Conservation (phyloP, 768 basidiomycete species). For the Mycena venus region DNA sequence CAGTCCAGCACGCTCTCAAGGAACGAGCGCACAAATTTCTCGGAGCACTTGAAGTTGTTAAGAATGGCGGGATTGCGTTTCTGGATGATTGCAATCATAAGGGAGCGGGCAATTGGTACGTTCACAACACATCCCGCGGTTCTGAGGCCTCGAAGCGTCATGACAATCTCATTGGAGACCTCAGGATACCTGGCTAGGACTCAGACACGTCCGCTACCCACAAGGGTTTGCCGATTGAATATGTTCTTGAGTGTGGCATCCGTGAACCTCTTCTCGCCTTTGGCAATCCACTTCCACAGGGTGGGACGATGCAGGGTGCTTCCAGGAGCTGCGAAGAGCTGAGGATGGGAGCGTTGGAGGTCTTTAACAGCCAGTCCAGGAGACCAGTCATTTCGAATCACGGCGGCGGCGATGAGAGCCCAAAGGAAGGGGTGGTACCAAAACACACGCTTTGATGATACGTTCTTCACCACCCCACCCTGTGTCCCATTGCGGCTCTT, state of each 20-base stretch:
- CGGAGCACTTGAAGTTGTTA: neutral
- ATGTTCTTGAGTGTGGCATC: neutral
- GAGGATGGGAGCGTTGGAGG: neutral
- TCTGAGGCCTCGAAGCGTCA: neutral
- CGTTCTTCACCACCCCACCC: neutral
- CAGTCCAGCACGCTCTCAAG: neutral
- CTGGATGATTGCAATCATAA: neutral
- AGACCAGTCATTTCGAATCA: neutral
- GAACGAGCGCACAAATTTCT: neutral
- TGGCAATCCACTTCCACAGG: neutral
- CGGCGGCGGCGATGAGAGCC: no score
- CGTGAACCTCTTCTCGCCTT: neutral
- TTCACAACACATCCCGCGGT: neutral
- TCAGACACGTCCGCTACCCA: neutral
- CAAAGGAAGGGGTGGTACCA: neutral
- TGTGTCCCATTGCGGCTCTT: neutral
- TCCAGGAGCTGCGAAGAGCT: neutral
- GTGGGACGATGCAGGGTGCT: neutral
- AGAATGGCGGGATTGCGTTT: neutral
- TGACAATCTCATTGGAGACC: neutral
- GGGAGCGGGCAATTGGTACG: neutral
- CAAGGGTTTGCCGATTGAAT: neutral
- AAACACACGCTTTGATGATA: neutral
- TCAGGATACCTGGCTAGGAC: neutral
- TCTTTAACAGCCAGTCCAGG: neutral